Percentiles rank a stretch among this genome's conserved stretches.
phyloP scores from a whole-genome alignment of 352 stramenopile genomes.

The Phytophthora multivora region DNA sequence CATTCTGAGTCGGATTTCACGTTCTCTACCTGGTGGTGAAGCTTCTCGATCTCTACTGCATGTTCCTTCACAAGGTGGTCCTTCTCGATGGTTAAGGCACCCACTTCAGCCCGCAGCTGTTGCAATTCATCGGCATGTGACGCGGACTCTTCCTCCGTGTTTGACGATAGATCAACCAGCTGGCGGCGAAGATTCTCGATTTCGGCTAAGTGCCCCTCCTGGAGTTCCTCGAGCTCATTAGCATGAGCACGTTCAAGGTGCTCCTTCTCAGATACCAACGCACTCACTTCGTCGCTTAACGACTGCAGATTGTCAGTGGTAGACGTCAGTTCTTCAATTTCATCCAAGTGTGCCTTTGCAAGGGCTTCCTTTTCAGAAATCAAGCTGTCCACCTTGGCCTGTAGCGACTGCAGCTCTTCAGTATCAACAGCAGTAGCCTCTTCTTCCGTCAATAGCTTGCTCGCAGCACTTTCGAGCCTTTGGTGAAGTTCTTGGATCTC shows the following conservation, averaged over 20 bases:
- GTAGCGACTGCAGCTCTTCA: slow-evolving; percentile 32
- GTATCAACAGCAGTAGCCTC: slow-evolving; percentile 22
- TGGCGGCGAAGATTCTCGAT: slow-evolving; percentile 17
- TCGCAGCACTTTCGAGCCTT: neutral
- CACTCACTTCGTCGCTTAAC: slow-evolving; percentile 8
- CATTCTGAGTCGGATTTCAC: neutral
- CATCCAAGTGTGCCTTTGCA: slow-evolving; percentile 1
- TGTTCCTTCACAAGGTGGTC: slow-evolving; percentile 24
- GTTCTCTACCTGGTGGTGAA: slow-evolving; percentile 18
- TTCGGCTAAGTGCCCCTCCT: slow-evolving; percentile 1
- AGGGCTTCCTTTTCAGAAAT: slow-evolving; percentile 17
- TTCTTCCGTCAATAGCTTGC: neutral
- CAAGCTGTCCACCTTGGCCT: slow-evolving; percentile 23
- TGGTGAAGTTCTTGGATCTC: slow-evolving; percentile 5
- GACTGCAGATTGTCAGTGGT: slow-evolving; percentile 17
- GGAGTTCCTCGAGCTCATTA: slow-evolving; percentile 14
- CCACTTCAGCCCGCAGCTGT: slow-evolving; percentile 27
- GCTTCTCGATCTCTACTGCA: slow-evolving; percentile 28
- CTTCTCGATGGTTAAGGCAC: slow-evolving; percentile 24
- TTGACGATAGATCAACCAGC: slow-evolving; percentile 3
- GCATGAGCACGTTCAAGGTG: slow-evolving; percentile 1
- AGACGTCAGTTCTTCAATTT: slow-evolving; percentile 23
- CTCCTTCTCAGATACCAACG: slow-evolving; percentile 7
- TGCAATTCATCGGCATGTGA: slow-evolving; percentile 38
- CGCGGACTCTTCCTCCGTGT: slow-evolving; percentile 19